These are phyloP conservation scores for Boletus rufocinnamomeus DNA, from an alignment of 768 basidiomycete species.

Conservation along the genomic window DNA sequence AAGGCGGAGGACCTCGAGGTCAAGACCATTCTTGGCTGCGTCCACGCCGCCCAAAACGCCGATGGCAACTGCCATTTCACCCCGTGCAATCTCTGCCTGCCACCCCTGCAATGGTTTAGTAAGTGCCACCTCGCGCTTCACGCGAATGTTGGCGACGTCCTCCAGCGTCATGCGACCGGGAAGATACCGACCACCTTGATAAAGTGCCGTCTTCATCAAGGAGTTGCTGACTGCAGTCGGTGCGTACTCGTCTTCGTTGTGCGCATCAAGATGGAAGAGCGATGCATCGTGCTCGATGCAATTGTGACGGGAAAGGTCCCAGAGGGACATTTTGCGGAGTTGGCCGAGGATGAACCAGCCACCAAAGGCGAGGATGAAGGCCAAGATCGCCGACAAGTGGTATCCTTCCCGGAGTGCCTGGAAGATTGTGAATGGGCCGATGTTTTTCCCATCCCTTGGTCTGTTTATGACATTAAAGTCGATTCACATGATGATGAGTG, in stretches of 20 bases:
- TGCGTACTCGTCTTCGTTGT: slow-evolving; percentile 46
- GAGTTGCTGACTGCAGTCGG: slow-evolving; percentile 43
- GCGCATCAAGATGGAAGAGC: slow-evolving; percentile 51
- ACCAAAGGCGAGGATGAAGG: slow-evolving; percentile 49
- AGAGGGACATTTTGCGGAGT: slow-evolving; percentile 37
- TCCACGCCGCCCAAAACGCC: slow-evolving; percentile 45
- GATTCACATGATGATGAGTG: neutral
- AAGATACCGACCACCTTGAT: slow-evolving; percentile 36
- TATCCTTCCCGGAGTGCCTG: slow-evolving; percentile 52
- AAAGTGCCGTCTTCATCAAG: slow-evolving; percentile 42
- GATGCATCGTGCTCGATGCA: slow-evolving; percentile 62
- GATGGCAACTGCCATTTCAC: slow-evolving; percentile 65
- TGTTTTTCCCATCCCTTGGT: slow-evolving; percentile 50
- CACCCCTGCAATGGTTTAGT: slow-evolving; percentile 37
- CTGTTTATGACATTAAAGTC: slow-evolving; percentile 29
- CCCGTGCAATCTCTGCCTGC: slow-evolving; percentile 62
- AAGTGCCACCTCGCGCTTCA: slow-evolving; percentile 49
- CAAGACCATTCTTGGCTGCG: slow-evolving; percentile 43
- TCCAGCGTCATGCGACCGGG: slow-evolving; percentile 31
- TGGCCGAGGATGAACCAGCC: slow-evolving; percentile 47
- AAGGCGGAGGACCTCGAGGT: slow-evolving; percentile 45
- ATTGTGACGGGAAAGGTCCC: slow-evolving; percentile 48
- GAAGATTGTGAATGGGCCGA: slow-evolving; percentile 42
- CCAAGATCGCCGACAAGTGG: slow-evolving; percentile 47
- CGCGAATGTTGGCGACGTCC: slow-evolving; percentile 50